These are phyloP conservation scores for Urtica urens DNA, from an alignment of 306 rosid genomes.

Conservation along the genomic window DNA sequence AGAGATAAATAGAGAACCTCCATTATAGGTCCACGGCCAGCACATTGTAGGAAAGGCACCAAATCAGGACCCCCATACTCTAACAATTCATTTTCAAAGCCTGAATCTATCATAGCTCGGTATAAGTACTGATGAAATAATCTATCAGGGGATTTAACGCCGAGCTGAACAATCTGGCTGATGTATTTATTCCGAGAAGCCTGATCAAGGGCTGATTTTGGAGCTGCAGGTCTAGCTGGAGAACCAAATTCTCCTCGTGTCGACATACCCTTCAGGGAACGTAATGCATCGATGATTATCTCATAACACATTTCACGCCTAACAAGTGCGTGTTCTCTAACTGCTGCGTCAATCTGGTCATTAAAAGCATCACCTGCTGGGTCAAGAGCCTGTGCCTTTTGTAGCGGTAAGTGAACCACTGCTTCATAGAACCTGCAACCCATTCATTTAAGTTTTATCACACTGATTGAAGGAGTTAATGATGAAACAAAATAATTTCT, in stretches of 20 bases:
- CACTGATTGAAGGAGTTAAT: constrained; percentile 6
- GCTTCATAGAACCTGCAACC: constrained; percentile 91
- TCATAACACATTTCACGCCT: constrained; percentile 84
- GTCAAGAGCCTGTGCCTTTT: constrained; percentile 94
- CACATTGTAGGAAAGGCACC: constrained; percentile 76
- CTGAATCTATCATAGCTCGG: constrained; percentile 86
- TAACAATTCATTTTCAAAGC: constrained; percentile 81
- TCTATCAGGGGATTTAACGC: constrained; percentile 86
- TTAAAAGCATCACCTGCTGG: constrained; percentile 82
- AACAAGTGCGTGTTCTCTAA: constrained; percentile 67
- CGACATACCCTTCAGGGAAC: constrained; percentile 61
- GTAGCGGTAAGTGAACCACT: constrained; percentile 86
- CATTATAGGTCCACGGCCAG: constrained; percentile 61
- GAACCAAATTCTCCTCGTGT: constrained; percentile 71
- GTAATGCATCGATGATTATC: constrained; percentile 70
- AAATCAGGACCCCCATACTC: constrained; percentile 97
- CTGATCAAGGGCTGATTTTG: constrained; percentile 57
- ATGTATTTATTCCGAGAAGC: constrained; percentile 67
- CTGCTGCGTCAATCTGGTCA: constrained; percentile 73
- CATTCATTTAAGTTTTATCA: constrained; percentile 18
- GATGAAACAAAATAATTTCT: constrained; percentile 5
- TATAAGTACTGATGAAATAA: constrained; percentile 79
- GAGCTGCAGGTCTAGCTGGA: constrained; percentile 50
- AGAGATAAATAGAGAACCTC: constrained; percentile 48
- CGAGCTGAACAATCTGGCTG: constrained; percentile 88